Conservation (phyloP, 1,284 basidiomycete genomes). For the Amylostereum areolatum region DNA sequence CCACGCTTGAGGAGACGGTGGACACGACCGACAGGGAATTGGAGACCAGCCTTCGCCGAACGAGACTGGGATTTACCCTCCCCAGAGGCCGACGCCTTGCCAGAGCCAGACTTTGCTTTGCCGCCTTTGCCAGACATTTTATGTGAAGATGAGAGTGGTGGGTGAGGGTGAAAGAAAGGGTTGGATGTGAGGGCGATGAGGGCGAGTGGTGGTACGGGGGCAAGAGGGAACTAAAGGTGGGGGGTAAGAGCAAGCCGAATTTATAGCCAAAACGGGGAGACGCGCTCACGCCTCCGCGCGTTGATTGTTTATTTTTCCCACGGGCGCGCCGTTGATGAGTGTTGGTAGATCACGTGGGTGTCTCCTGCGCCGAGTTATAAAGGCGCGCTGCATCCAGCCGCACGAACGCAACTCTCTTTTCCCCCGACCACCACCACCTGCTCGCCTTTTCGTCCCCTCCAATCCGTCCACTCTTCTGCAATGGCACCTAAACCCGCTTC, state of each 20-base stretch:
- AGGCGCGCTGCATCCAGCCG: too few species aligned
- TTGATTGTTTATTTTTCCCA: background rate
- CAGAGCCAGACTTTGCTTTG: constrained; percentile 59
- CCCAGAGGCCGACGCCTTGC: constrained; percentile 45
- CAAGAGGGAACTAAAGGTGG: background rate
- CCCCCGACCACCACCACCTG: constrained; percentile 5
- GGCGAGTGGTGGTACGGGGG: background rate
- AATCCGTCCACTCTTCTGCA: constrained; percentile 2
- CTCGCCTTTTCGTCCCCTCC: constrained; percentile 4
- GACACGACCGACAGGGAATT: constrained; percentile 90
- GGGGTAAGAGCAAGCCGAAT: background rate
- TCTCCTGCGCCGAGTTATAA: too few species aligned
- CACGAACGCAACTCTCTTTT: constrained; percentile 1
- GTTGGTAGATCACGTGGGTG: too few species aligned
- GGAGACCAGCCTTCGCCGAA: constrained; percentile 78
- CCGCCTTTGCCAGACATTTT: constrained; percentile 57
- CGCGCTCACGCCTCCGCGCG: background rate
- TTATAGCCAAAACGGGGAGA: background rate
- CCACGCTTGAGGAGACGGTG: constrained; percentile 87
- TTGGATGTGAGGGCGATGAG: constrained; percentile 10
- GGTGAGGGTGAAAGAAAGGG: background rate
- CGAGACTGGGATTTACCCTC: constrained; percentile 60
- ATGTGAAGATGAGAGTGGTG: constrained; percentile 1
- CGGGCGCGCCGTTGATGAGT: background rate
- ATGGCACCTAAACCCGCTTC: constrained; percentile 36